Percentiles rank a stretch among this genome's conserved stretches.
phyloP scores from a whole-genome alignment of 441 rosid genomes.

The Bocquillonia castaneifolia region DNA sequence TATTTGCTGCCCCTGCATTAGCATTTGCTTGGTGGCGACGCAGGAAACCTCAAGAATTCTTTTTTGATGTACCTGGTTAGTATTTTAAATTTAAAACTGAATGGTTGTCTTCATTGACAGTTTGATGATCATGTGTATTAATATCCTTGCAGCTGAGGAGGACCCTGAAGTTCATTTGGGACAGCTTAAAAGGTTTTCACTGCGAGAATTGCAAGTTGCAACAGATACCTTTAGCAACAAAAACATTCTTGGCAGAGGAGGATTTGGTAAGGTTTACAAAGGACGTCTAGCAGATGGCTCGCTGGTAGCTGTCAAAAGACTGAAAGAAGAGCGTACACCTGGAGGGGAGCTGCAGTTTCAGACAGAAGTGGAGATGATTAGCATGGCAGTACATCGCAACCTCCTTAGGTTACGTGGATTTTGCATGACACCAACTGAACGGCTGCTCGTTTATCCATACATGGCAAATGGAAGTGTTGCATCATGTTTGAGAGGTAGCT shows the following conservation, averaged over 20 bases:
- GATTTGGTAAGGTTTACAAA: slow-evolving; percentile 89
- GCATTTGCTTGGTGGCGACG: slow-evolving; percentile 90
- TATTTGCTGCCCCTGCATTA: slow-evolving; percentile 85
- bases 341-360: slow-evolving; percentile 95
- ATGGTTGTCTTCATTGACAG: not conserved
- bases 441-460: slow-evolving; percentile 87
- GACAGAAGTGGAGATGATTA: slow-evolving; percentile 92
- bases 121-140: slow-evolving; percentile 4
- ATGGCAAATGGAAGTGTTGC: slow-evolving; percentile 99
- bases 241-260: slow-evolving; percentile 89
- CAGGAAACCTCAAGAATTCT: slow-evolving; percentile 69
- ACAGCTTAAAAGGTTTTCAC: slow-evolving; percentile 82
- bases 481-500: slow-evolving; percentile 80
- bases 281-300: slow-evolving; percentile 90
- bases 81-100: slow-evolving; percentile 9
- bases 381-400: slow-evolving; percentile 94
- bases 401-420: slow-evolving; percentile 80
- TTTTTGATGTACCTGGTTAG: slow-evolving; percentile 90
- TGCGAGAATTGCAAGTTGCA: slow-evolving; percentile 87
- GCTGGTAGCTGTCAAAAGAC: slow-evolving; percentile 80
- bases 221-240: slow-evolving; percentile 83
- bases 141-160: slow-evolving; percentile 63
- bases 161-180: slow-evolving; percentile 93
- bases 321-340: slow-evolving; percentile 89
- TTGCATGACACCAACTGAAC: slow-evolving; percentile 92